Base-by-base conservation (phyloP, 257 asterid genomes). In the Vinca minor region DNA sequence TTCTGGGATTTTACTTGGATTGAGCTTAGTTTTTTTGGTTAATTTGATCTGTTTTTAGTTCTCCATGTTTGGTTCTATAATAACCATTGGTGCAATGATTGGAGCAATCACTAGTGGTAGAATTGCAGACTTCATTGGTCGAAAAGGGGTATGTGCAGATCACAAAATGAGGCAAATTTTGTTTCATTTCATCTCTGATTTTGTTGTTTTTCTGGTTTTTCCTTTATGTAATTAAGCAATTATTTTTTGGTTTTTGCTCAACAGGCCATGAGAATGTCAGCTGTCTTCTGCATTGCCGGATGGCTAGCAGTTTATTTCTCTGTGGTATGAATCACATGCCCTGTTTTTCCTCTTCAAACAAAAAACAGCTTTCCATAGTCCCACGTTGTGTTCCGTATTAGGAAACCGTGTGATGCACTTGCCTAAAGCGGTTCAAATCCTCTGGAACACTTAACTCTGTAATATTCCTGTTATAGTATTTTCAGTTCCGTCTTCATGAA, bases 41-140 rank as follows among this genome's bases (percentile, higher is more conserved):
- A 23, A 15, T n/a, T 41, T 28, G 6, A 9, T 10, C 36, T 45
- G n/a, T n/a, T 66, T 75, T 56, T 67, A 88, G 95, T 88, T 52
- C 73, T 86, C 95, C 44, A 64, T 79, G 83, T 88, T 88, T 74
- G 95, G 96, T 20, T 88, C 96, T 46, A 82, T 88, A 53, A 73
- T 88, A 65, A 89, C 95, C 29, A 86, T 84, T 70, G 96, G 96
- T 29, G 96, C 96, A 3, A 86, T 89, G 96, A 72, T 89, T 59
- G 96, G 96, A 58, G 96, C 94, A 32, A 71, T 85, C 38, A 78
- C 95, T 47, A 85, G 95, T 29, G 96, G 96, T 28, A 77, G 68
- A 63, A 76, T 89, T 49, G 83, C 95, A 54, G 95, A 87, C 56
- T 75, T 75, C 69, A 50, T 83, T 32, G 96, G 95, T 53, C 77